Percentiles rank a stretch among this genome's conserved stretches.
phyloP scores from a whole-genome alignment of 2,329 filamentous ascomycete species.

The Ascochyta pisi region DNA sequence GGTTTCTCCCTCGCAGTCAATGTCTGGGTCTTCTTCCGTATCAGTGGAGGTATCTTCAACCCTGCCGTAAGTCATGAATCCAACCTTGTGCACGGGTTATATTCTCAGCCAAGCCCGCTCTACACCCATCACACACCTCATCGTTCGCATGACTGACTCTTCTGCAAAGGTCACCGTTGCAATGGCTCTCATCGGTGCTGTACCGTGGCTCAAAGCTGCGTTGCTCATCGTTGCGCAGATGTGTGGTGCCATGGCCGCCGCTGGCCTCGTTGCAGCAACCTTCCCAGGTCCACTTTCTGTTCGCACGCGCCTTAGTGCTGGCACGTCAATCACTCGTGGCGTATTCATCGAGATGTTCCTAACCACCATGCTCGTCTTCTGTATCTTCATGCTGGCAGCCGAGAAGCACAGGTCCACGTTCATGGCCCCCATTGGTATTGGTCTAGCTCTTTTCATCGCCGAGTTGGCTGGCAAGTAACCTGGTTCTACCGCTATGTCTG shows the following conservation, averaged over 20 bases:
- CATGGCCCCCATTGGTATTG: conserved; percentile 52
- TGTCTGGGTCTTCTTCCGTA: conserved; percentile 51
- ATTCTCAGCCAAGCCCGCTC: conserved; percentile 1
- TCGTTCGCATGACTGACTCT: conserved; percentile 1
- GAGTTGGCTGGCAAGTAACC: conserved; percentile 50
- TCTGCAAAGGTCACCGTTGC: conserved; percentile 54
- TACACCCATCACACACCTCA: neutral
- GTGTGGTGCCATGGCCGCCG: conserved; percentile 54
- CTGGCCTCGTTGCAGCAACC: conserved; percentile 53
- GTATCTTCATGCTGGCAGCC: conserved; percentile 56
- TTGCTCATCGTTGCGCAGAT: conserved; percentile 56
- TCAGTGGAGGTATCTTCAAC: conserved; percentile 50
- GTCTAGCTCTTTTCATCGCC: conserved; percentile 55
- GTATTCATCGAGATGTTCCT: conserved; percentile 60
- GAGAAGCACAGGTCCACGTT: conserved; percentile 52
- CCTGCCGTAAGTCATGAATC: conserved; percentile 51
- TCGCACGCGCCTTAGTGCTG: conserved; percentile 51
- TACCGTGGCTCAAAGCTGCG: conserved; percentile 53
- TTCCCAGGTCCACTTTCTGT: conserved; percentile 57
- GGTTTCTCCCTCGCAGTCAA: conserved; percentile 49
- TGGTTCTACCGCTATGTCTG: neutral
- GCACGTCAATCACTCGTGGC: conserved; percentile 54
- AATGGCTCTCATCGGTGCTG: conserved; percentile 56
- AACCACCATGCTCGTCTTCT: conserved; percentile 58
- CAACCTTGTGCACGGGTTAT: neutral